Percentiles rank a stretch among this genome's conserved stretches.
Conservation (phyloP, 139 green algal genomes). For the Zygnema circumcarinatum region DNA sequence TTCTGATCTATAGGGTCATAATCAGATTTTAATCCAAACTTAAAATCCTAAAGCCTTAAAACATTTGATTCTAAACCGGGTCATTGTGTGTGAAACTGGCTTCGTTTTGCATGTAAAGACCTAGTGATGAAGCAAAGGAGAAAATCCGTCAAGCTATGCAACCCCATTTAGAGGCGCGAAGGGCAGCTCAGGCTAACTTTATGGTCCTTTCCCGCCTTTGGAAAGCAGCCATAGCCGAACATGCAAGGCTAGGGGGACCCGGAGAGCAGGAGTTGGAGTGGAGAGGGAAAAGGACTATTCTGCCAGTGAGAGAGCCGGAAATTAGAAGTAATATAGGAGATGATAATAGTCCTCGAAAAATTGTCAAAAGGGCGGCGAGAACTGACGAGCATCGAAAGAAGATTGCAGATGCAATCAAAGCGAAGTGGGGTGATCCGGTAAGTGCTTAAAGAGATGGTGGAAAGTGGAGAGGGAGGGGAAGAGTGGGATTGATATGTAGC, state of each 20-base stretch:
- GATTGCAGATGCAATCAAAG: conserved; percentile 8
- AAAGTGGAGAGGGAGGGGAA: too few relatives aligned
- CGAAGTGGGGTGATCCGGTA: not conserved
- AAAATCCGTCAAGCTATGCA: not conserved
- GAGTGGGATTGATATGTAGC: too few relatives aligned
- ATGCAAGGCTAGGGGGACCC: not conserved
- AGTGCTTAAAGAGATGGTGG: too few relatives aligned
- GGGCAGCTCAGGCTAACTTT: not conserved
- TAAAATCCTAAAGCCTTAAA: too few relatives aligned
- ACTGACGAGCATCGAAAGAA: conserved; percentile 17
- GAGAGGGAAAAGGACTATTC: not conserved
- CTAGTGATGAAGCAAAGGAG: not conserved
- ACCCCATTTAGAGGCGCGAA: not conserved
- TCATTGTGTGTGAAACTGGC: too few relatives aligned
- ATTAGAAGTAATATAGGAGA: not conserved
- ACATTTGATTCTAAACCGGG: too few relatives aligned
- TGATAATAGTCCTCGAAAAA: not conserved
- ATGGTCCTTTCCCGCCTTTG: not conserved
- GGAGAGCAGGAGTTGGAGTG: not conserved
- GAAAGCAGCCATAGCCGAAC: not conserved
- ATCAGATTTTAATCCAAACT: too few relatives aligned
- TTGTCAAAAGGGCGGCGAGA: not conserved
- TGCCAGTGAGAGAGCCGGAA: not conserved
- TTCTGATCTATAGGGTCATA: too few relatives aligned
- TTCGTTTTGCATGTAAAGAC: too few relatives aligned